Base-by-base conservation (phyloP, 805 yeast genomes). In the Candida coleopterorum region DNA sequence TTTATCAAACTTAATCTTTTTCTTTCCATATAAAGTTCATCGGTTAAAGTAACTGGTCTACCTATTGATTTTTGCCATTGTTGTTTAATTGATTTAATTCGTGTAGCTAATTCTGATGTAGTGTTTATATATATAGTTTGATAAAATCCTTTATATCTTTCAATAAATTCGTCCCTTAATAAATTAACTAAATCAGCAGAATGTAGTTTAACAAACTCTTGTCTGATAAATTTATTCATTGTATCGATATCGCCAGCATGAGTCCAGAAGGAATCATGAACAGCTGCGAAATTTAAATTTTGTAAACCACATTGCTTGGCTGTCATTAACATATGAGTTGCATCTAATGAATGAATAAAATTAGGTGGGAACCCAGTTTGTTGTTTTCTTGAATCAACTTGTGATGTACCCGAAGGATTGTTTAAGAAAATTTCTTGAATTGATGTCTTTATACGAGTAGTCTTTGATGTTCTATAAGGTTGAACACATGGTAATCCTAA, bases 401-500 rank as follows among this genome's bases (percentile, higher is more conserved):
- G 78, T 28, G 85, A 71, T 4, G 30, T 35, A 10, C 82, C 79
- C 52, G 78, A 84, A n/a, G 97, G 97, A 64, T 90, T 97, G 24
- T 79, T 66, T 42, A 93, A 84, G 40, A 73, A 78, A n/a, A 93
- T 82, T 1, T 89, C 82, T 57, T 93, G 98, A 44, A 93, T 63
- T 47, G 83, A 83, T 0, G 98, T 90, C n/a, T 68, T 58, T 8
- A 93, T 76, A 43, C 79, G 80, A 47, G 72, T 79, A 44, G 74
- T 76, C 47, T 75, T 75, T 30, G 71, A 63, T 20, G 79, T 74
- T 48, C 98, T 74, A 55, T 93, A 93, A 1, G 99, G 99, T 58
- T 93, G 99, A 14, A 93, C 98, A 55, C 95, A 88, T 2, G 97
- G 96, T 43, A 93, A 68, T 3, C 96, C 96, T 26, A 90, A 62